Percentiles rank a stretch among this genome's conserved stretches.
phyloP scores from a whole-genome alignment of 352 stramenopile species.

The Phytophthora hybrid region DNA sequence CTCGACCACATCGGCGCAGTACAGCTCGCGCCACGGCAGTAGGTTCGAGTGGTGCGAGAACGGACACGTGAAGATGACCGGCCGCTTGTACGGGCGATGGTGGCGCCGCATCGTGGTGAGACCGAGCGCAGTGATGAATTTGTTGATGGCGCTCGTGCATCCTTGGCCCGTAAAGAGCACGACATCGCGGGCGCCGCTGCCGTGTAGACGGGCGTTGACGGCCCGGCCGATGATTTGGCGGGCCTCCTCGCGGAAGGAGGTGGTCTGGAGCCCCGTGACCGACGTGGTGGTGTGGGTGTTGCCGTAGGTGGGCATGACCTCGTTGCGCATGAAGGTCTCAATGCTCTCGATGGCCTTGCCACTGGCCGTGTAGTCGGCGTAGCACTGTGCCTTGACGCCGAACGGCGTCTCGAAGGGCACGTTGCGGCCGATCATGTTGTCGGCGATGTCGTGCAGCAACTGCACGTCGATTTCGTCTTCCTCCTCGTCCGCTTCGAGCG shows the following conservation, averaged over 20 bases:
- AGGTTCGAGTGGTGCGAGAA: slow-evolving; percentile 99
- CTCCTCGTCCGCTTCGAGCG: slow-evolving; percentile 19
- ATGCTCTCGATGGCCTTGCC: slow-evolving; percentile 91
- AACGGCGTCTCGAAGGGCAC: slow-evolving; percentile 74
- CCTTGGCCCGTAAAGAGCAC: slow-evolving; percentile 95
- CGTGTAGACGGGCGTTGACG: slow-evolving; percentile 89
- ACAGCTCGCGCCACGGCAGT: slow-evolving; percentile 95
- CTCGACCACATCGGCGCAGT: slow-evolving; percentile 75
- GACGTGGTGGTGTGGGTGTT: slow-evolving; percentile 97
- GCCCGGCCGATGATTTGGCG: slow-evolving; percentile 93
- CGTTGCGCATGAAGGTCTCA: slow-evolving; percentile 90
- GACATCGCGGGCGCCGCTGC: slow-evolving; percentile 89
- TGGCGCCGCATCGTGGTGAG: slow-evolving; percentile 52
- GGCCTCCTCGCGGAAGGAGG: slow-evolving; percentile 95
- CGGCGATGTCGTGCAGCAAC: slow-evolving; percentile 50
- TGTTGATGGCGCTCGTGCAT: slow-evolving; percentile 87
- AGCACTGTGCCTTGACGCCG: slow-evolving; percentile 86
- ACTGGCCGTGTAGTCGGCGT: slow-evolving; percentile 96
- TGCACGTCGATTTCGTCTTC: slow-evolving; percentile 39
- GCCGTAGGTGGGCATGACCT: slow-evolving; percentile 95
- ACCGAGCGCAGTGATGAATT: slow-evolving; percentile 81
- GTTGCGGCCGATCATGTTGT: slow-evolving; percentile 65
- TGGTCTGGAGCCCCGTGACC: slow-evolving; percentile 84
- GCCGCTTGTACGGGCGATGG: slow-evolving; percentile 43
- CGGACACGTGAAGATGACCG: slow-evolving; percentile 94